Base-by-base conservation (phyloP, 1,284 basidiomycete species). In the Gymnopus androsaceus region DNA sequence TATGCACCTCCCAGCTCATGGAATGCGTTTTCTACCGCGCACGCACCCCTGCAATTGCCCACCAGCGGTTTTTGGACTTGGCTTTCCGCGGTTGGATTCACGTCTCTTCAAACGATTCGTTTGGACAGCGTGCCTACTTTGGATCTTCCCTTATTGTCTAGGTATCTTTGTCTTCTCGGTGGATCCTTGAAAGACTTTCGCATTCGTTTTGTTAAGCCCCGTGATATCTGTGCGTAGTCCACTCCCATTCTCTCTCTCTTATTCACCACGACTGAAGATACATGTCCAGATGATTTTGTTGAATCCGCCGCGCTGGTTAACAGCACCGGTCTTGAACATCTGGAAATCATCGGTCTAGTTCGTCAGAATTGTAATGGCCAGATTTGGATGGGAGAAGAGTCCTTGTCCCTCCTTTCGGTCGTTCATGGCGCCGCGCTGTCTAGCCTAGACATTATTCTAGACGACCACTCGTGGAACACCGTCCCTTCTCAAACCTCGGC, bases 61-160 rank as follows among this genome's bases (percentile, higher is more conserved):
- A 50, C 48, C 3, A 1, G 15, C 15, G 34, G 48, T 17, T 38
- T 50, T 28, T 50, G 48, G 48, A 38, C 33, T 15, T 50, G 48
- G 48, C 34, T 50, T 38, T 50, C 48, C 6, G 48, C 48, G n/a
- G 23, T 37, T 4, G 3, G 21, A 38, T 38, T 40, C 19, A 40
- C 36, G 15, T 38, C 33, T 8, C 48, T 50, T n/a, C 33, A 28
- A 28, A 50, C 48, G n/a, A 50, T 50, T 36, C 48, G 48, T 15
- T 38, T 50, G 36, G 48, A 50, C 17, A 28, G 14, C 14, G 36
- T 50, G n/a, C 48, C 34, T 14, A 38, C 21, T 8, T 50, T 36
- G 25, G 48, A 50, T 30, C 48, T 50, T 9, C 36, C 21, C 3
- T 40, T 36, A 3, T 28, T 50, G n/a, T 27, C 48, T 14, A 27